These are phyloP conservation scores for Xylaria sp. DNA, from an alignment of 2,329 filamentous ascomycete genomes.

Conservation along the genomic window DNA sequence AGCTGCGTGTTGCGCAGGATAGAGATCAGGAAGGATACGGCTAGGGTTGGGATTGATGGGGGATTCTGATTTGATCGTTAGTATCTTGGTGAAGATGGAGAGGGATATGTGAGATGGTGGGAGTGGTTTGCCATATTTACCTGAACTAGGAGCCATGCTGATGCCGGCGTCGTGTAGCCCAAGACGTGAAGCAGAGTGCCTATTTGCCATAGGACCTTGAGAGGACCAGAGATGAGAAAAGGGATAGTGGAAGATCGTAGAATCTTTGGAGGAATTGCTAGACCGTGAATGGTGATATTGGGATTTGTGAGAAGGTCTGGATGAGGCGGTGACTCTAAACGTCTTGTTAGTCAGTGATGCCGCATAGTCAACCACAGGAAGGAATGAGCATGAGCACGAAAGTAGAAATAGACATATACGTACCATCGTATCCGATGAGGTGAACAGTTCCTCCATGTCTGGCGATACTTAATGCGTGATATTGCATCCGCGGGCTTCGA, in stretches of 20 bases:
- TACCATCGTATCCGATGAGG: conserved; percentile 88
- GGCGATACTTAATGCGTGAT: conserved; percentile 93
- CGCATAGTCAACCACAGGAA: not conserved
- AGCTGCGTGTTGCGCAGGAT: conserved; percentile 82
- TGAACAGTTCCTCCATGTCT: conserved; percentile 83
- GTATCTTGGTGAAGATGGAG: conserved; percentile 13
- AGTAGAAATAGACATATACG: not conserved
- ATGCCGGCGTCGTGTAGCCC: conserved; percentile 77
- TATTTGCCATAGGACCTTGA: conserved; percentile 89
- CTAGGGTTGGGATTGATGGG: conserved; percentile 90
- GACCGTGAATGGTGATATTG: conserved; percentile 75
- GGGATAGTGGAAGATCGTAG: conserved; percentile 76
- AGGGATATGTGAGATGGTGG: not conserved
- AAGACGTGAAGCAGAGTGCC: conserved; percentile 76
- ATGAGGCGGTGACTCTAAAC: conserved; percentile 79
- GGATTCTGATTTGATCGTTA: conserved; percentile 73
- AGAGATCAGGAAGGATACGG: conserved; percentile 77
- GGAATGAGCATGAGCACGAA: not conserved
- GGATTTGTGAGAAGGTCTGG: conserved; percentile 78
- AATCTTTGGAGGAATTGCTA: conserved; percentile 73
- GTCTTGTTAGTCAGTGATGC: conserved; percentile 19
- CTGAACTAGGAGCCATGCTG: conserved; percentile 87
- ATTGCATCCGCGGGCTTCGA: conserved; percentile 96
- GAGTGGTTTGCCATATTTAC: conserved; percentile 52
- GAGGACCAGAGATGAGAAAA: conserved; percentile 80